phyloP scores from a whole-genome alignment of 345 rosid genomes.

The Populus pruinosa region DNA sequence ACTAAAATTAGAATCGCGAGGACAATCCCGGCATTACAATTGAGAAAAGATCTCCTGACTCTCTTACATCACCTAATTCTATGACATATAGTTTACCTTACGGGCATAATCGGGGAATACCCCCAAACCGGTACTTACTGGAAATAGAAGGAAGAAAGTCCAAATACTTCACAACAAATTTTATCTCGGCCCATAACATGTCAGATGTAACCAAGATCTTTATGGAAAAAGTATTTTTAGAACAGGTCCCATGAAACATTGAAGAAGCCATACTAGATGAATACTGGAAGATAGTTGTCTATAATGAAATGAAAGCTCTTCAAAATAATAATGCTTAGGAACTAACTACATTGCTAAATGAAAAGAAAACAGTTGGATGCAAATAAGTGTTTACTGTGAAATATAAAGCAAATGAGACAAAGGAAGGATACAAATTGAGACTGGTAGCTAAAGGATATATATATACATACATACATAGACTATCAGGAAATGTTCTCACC shows the following conservation, averaged over 20 bases:
- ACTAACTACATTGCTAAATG: background rate
- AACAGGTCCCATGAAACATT: background rate
- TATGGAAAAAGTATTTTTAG: too few species aligned
- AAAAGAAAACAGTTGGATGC: too few species aligned
- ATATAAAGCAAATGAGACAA: too few species aligned
- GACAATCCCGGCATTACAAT: rapidly evolving
- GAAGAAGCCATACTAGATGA: too few species aligned
- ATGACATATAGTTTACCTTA: background rate
- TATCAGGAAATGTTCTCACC: too few species aligned
- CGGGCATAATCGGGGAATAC: background rate
- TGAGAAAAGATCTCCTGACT: background rate
- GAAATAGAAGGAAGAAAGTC: background rate
- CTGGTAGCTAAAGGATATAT: too few species aligned
- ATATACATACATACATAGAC: background rate
- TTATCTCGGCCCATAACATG: background rate
- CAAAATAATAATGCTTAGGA: background rate
- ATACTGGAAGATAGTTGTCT: rapidly evolving
- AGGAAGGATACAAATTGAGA: background rate
- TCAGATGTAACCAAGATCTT: background rate
- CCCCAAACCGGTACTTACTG: background rate
- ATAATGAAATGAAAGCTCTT: too few species aligned
- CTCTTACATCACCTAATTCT: background rate
- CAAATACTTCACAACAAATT: too few species aligned
- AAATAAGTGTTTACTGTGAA: too few species aligned
- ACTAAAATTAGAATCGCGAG: background rate